Conservation (phyloP, 805 yeast genomes). For the Barnettozyma vustinii region DNA sequence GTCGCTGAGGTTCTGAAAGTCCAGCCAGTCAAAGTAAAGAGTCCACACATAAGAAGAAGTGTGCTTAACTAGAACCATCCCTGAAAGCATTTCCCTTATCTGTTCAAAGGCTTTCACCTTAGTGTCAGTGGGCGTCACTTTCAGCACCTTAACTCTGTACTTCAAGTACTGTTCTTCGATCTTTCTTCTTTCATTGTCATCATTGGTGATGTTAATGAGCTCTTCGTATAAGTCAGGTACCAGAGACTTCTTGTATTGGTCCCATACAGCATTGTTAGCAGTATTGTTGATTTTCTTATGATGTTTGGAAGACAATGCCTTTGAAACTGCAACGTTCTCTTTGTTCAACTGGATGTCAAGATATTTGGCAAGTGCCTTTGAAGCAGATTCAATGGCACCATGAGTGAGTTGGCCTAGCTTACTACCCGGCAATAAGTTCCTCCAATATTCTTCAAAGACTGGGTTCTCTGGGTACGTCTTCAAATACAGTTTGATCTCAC, state of each 20-base stretch:
- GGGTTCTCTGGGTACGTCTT: conserved; percentile 27
- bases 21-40: conserved; percentile 68
- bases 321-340: conserved; percentile 39
- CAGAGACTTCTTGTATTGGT: conserved; percentile 43
- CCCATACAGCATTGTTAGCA: conserved; percentile 39
- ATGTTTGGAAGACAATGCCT: conserved; percentile 40
- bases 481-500: conserved; percentile 42
- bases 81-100: conserved; percentile 55
- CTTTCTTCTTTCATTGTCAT: conserved; percentile 52
- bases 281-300: conserved; percentile 27
- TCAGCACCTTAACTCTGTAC: conserved; percentile 50
- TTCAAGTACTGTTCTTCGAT: conserved; percentile 57
- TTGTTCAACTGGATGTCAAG: conserved; percentile 33
- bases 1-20: conserved; percentile 43
- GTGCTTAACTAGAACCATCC: conserved; percentile 65
- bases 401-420: conserved; percentile 49
- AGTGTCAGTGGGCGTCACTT: conserved; percentile 40
- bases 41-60: conserved; percentile 66
- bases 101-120: conserved; percentile 37
- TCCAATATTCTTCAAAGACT: conserved; percentile 43
- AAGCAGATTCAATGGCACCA: conserved; percentile 40
- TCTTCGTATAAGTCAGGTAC: conserved; percentile 49
- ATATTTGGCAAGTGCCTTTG: conserved; percentile 39
- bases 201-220: conserved; percentile 53
- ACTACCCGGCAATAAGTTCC: conserved; percentile 50